phyloP scores from a whole-genome alignment of 2,329 filamentous ascomycete genomes.

The Colletotrichum simmondsii region DNA sequence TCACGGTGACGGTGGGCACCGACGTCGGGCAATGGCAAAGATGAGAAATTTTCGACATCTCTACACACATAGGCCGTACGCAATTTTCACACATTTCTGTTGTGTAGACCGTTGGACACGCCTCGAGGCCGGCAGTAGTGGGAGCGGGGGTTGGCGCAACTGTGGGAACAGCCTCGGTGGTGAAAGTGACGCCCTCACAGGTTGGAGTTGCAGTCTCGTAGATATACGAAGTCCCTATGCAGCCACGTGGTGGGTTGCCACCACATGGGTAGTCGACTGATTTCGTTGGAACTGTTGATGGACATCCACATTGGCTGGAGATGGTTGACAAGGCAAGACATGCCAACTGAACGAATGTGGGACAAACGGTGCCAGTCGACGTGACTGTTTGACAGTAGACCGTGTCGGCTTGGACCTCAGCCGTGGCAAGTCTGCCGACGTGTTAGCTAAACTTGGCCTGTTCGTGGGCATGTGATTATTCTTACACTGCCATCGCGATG shows the following conservation, averaged over 20 bases:
- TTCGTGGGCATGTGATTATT: accelerated
- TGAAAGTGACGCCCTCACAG: neutral
- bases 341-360: constrained; percentile 22
- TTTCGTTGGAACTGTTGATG: constrained; percentile 35
- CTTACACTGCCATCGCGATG: neutral
- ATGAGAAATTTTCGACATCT: constrained; percentile 11
- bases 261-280: constrained; percentile 38
- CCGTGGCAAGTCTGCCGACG: neutral
- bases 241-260: constrained; percentile 27
- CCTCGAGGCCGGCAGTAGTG: neutral
- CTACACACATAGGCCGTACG: neutral
- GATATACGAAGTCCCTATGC: constrained; percentile 22
- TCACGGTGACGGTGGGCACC: constrained; percentile 18
- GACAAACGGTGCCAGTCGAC: constrained; percentile 28
- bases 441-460: neutral
- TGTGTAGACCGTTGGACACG: constrained; percentile 22
- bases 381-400: constrained; percentile 38
- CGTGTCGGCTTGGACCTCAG: neutral
- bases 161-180: neutral
- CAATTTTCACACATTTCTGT: constrained; percentile 24
- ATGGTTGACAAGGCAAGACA: constrained; percentile 37
- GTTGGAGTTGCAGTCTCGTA: constrained; percentile 6
- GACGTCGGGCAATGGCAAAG: constrained; percentile 20
- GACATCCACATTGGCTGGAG: constrained; percentile 39
- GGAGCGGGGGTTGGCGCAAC: neutral